These are phyloP conservation scores for Fragilaria crotonensis DNA, from an alignment of 108 stramenopile genomes.

Conservation along the genomic window DNA sequence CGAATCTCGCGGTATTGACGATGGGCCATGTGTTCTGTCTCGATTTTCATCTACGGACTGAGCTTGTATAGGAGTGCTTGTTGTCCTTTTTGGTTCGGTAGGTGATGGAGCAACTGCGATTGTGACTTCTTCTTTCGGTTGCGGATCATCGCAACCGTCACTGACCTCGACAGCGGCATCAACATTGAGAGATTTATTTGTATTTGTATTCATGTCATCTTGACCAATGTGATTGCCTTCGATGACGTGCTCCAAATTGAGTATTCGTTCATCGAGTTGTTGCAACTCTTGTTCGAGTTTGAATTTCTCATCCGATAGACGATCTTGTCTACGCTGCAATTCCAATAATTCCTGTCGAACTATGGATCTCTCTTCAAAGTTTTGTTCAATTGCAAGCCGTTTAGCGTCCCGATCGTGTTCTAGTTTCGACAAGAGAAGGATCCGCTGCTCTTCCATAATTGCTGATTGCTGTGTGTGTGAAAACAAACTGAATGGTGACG, in stretches of 20 bases:
- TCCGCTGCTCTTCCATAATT: too few species aligned
- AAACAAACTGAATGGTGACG: too few species aligned
- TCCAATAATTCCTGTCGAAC: not conserved
- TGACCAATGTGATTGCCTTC: too few species aligned
- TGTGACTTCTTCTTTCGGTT: not conserved
- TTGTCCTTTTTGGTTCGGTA: not conserved
- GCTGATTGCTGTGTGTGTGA: too few species aligned
- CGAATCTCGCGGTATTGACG: not conserved
- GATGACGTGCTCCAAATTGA: not conserved
- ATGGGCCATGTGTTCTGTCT: not conserved
- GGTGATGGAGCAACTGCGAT: not conserved
- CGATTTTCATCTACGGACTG: not conserved
- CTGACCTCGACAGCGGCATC: not conserved
- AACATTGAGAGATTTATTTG: not conserved
- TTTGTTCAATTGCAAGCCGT: not conserved
- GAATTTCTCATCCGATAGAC: not conserved
- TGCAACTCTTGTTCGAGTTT: constrained; percentile 8
- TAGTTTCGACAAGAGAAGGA: not conserved
- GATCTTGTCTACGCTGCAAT: not conserved
- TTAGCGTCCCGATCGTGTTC: not conserved
- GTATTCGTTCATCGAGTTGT: constrained; percentile 10
- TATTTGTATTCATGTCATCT: not conserved
- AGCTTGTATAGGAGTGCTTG: not conserved
- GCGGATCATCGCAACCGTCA: too few species aligned
- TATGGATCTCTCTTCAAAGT: not conserved